Conservation (phyloP, 169 alveolate genomes). For the Plasmodium inui region DNA sequence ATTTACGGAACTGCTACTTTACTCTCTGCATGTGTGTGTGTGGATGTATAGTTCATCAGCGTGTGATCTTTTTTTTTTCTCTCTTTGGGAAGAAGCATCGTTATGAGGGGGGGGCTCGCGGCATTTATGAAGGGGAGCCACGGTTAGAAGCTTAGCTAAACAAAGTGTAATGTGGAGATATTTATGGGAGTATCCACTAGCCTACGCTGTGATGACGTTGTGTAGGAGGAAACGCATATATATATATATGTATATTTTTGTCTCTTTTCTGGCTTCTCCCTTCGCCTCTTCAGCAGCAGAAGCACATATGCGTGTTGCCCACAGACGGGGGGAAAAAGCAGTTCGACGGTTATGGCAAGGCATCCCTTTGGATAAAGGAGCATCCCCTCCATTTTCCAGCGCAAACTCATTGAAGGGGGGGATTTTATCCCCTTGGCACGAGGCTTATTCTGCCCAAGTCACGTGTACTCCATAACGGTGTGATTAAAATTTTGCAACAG, state of each 20-base stretch:
- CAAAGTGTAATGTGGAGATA: neutral
- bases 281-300: neutral
- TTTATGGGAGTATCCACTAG: neutral
- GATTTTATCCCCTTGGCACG: neutral
- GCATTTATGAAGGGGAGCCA: neutral
- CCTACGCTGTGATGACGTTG: neutral
- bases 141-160: neutral
- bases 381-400: neutral
- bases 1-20: neutral
- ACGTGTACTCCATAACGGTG: neutral
- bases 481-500: neutral
- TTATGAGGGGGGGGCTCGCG: neutral
- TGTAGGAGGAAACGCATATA: neutral
- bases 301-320: neutral
- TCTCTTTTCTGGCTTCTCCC: neutral
- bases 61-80: neutral
- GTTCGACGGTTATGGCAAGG: neutral
- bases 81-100: neutral
- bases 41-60: neutral
- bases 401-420: neutral
- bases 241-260: neutral
- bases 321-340: neutral
- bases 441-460: neutral
- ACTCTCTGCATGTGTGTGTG: neutral
- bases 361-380: neutral